Conservation (phyloP, 305 asterid species). For the Fraxinus platypoda region DNA sequence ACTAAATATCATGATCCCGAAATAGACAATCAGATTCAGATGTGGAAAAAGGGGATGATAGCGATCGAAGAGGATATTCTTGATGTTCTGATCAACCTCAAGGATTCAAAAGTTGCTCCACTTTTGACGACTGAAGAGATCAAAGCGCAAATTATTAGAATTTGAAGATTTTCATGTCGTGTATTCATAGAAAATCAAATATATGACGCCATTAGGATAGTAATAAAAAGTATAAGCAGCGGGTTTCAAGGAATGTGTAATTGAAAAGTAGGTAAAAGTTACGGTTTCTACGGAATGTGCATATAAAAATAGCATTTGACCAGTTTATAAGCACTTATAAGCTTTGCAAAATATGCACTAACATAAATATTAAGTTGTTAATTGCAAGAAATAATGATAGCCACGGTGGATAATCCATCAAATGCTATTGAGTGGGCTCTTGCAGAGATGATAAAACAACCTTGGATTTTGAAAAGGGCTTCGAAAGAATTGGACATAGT, state of each 20-base stretch:
- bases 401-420: slow-evolving; percentile 17
- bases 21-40: neutral
- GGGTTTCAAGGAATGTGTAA: no score
- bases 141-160: slow-evolving; percentile 11
- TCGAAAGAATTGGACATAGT: neutral
- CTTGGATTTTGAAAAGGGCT: neutral
- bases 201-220: no score
- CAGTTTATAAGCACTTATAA: no score
- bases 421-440: slow-evolving; percentile 15
- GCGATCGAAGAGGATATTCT: slow-evolving; percentile 2
- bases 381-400: slow-evolving; percentile 9
- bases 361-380: neutral
- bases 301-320: no score
- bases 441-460: slow-evolving; percentile 22
- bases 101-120: neutral
- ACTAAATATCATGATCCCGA: neutral
- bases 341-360: no score
- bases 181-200: no score
- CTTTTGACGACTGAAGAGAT: slow-evolving; percentile 6
- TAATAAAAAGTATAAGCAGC: no score
- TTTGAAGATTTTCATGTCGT: no score
- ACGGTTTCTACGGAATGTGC: no score
- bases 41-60: slow-evolving; percentile 4
- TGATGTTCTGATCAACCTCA: slow-evolving; percentile 14
- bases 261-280: no score